These are phyloP conservation scores for Fusarium vanettenii DNA, from an alignment of 2,329 filamentous ascomycete genomes.

Conservation along the genomic window DNA sequence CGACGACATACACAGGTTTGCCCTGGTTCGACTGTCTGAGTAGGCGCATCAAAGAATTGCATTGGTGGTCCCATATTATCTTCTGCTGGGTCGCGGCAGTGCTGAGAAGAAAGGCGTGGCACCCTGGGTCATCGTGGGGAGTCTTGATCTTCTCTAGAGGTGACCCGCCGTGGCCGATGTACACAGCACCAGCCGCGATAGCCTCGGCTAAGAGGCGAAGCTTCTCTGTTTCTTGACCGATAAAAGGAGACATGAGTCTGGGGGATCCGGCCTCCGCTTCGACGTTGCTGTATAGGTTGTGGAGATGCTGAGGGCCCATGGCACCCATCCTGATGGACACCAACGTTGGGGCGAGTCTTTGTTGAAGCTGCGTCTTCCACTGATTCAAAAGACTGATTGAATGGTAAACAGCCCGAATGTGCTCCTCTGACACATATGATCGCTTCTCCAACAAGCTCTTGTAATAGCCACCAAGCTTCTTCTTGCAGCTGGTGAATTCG, in stretches of 20 bases:
- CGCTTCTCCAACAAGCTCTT: slow-evolving; percentile 3
- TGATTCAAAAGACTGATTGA: background rate
- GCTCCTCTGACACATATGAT: background rate
- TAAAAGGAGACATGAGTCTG: background rate
- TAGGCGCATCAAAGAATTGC: background rate
- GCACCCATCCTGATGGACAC: background rate
- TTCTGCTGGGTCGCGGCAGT: background rate
- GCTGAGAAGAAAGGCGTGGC: slow-evolving; percentile 10
- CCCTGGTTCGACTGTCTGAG: background rate
- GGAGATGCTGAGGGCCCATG: background rate
- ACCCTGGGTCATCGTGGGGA: background rate
- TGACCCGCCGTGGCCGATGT: slow-evolving; percentile 29
- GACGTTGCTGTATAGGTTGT: background rate
- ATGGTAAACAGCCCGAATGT: background rate
- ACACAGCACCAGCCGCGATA: slow-evolving; percentile 6
- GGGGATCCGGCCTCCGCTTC: background rate
- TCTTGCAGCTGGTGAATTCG: background rate
- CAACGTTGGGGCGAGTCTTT: background rate
- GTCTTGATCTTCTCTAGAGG: background rate
- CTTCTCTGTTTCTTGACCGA: slow-evolving; percentile 20
- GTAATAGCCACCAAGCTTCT: slow-evolving; percentile 5
- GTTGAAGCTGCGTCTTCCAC: background rate
- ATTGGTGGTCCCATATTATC: slow-evolving; percentile 1
- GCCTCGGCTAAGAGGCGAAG: slow-evolving; percentile 10
- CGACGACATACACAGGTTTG: slow-evolving; percentile 26